phyloP scores from a whole-genome alignment of 208 protist genomes.

The Wallacemonas collosoma region DNA sequence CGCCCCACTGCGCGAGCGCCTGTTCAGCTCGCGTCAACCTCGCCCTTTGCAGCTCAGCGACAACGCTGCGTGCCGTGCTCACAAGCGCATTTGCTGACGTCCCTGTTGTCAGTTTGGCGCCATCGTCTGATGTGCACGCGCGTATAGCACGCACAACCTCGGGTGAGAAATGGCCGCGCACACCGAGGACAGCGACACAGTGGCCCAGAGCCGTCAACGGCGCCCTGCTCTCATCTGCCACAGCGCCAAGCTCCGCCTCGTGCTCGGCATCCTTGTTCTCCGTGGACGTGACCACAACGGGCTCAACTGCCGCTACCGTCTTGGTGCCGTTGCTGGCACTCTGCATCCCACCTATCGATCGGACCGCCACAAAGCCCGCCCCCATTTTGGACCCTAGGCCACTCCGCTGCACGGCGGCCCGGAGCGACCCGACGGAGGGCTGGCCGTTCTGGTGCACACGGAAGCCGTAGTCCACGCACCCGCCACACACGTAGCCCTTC shows the following conservation, averaged over 20 bases:
- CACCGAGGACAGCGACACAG: slow-evolving; percentile 72
- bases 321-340: neutral
- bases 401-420: slow-evolving; percentile 34
- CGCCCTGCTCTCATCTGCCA: neutral
- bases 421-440: slow-evolving; percentile 31
- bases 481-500: slow-evolving; percentile 41
- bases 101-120: slow-evolving; percentile 49
- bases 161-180: slow-evolving; percentile 65
- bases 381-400: slow-evolving; percentile 32
- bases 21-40: slow-evolving; percentile 55
- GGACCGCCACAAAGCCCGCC: neutral
- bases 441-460: slow-evolving; percentile 15
- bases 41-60: slow-evolving; percentile 32
- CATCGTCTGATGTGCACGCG: slow-evolving; percentile 35
- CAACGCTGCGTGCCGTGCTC: slow-evolving; percentile 32
- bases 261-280: neutral
- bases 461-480: slow-evolving; percentile 75
- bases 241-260: neutral
- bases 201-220: slow-evolving; percentile 62
- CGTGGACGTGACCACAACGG: neutral
- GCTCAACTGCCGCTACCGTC: neutral
- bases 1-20: slow-evolving; percentile 21
- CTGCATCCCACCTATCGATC: neutral
- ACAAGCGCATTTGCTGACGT: slow-evolving; percentile 44
- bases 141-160: slow-evolving; percentile 44